A percentile compares a stretch with the other conserved stretches of the same genome.
These are phyloP conservation scores for Aspergillus baeticus DNA, from an alignment of 495 filamentous ascomycete genomes.

Conservation along the genomic window DNA sequence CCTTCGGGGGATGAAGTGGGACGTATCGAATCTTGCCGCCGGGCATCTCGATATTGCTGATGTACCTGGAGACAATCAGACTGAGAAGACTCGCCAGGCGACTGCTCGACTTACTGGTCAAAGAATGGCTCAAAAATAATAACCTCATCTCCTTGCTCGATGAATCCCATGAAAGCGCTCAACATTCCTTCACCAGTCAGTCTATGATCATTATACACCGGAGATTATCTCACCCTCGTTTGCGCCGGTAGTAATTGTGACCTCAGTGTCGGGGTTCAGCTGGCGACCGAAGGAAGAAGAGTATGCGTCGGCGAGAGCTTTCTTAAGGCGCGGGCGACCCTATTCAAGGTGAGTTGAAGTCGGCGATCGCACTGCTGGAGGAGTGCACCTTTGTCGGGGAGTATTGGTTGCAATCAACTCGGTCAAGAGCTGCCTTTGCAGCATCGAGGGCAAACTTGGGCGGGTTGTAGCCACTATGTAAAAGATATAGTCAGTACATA, in stretches of 20 bases:
- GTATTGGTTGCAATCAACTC: conserved; percentile 99
- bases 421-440: conserved; percentile 82
- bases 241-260: conserved; percentile 92
- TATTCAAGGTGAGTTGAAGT: conserved; percentile 22
- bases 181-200: conserved; percentile 63
- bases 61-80: conserved; percentile 54
- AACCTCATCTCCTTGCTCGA: conserved; percentile 92
- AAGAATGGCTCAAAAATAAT: conserved; percentile 99
- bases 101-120: conserved; percentile 69
- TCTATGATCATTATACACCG: not conserved
- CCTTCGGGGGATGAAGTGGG: conserved; percentile 84
- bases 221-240: conserved; percentile 68
- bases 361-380: not conserved
- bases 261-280: conserved; percentile 84
- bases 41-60: conserved; percentile 96
- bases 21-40: conserved; percentile 94
- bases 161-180: conserved; percentile 95
- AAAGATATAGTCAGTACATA: not conserved
- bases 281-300: conserved; percentile 77
- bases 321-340: conserved; percentile 84
- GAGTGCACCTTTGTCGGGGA: conserved; percentile 75
- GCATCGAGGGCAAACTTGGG: conserved; percentile 88
- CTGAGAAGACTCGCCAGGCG: not conserved
- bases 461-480: conserved; percentile 83
- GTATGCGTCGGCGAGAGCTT: conserved; percentile 89